Evolutionary conservation across 495 filamentous ascomycete species (phyloP).

Genomic region (Penicillium silybi): DNA sequence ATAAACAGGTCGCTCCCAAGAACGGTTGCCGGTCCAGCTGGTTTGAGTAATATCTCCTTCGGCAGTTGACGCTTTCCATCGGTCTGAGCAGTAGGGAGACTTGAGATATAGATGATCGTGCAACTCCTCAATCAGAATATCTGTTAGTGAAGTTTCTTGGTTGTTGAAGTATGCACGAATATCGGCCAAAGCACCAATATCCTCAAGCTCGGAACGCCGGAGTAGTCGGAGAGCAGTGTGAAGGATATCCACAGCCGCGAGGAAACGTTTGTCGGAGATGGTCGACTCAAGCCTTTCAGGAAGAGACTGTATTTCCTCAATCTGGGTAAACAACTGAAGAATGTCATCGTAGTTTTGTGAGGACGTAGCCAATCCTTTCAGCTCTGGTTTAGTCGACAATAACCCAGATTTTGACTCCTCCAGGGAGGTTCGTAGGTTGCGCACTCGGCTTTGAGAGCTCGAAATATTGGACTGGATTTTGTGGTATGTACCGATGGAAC

Average conservation of each 20-base stretch:
- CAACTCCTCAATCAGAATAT: slow-evolving; percentile 93
- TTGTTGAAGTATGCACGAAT: slow-evolving; percentile 84
- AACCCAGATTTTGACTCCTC: slow-evolving; percentile 78
- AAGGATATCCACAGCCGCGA: slow-evolving; percentile 87
- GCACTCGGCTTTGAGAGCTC: slow-evolving; percentile 77
- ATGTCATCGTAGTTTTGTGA: slow-evolving; percentile 92
- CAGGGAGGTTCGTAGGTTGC: slow-evolving; percentile 75
- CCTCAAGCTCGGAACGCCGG: slow-evolving; percentile 81
- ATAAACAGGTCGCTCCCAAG: slow-evolving; percentile 65
- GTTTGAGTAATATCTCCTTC: slow-evolving; percentile 52
- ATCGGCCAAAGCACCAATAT: slow-evolving; percentile 85
- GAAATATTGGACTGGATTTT: slow-evolving; percentile 95
- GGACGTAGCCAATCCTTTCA: slow-evolving; percentile 77
- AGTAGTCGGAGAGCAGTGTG: slow-evolving; percentile 80
- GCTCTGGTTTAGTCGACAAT: slow-evolving; percentile 81
- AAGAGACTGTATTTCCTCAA: slow-evolving; percentile 85
- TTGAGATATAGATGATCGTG: slow-evolving; percentile 97
- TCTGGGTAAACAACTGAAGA: slow-evolving; percentile 74
- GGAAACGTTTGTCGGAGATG: slow-evolving; percentile 93
- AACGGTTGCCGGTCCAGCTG: slow-evolving; percentile 23
- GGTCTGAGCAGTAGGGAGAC: slow-evolving; percentile 89
- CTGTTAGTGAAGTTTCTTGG: slow-evolving; percentile 86
- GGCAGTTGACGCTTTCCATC: slow-evolving; percentile 67
- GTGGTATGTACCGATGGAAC: slow-evolving; percentile 97
- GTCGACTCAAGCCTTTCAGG: slow-evolving; percentile 89